Evolutionary conservation across 1,284 basidiomycete genomes (phyloP).

Genomic region (Apiotrichum veenhuisii): DNA sequence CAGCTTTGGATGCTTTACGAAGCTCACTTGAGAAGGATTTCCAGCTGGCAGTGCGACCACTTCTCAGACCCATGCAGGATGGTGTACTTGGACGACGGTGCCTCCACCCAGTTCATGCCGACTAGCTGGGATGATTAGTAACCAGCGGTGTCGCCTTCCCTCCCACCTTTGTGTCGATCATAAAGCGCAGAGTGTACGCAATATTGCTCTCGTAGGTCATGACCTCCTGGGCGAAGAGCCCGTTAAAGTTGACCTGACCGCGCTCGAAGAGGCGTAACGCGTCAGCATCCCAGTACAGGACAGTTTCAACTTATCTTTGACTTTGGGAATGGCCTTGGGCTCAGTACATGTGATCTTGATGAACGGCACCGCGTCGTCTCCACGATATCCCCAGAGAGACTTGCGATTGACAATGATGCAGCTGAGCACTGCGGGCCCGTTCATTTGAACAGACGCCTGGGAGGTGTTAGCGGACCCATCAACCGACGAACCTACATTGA

Average conservation of each 20-base stretch:
- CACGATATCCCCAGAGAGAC: slow-evolving; percentile 79
- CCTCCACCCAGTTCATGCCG: slow-evolving; percentile 97
- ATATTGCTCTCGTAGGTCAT: slow-evolving; percentile 90
- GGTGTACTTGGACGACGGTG: slow-evolving; percentile 73
- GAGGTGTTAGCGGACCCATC: not conserved
- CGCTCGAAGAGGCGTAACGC: slow-evolving; percentile 77
- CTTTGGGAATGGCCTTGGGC: slow-evolving; percentile 71
- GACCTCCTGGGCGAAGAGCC: slow-evolving; percentile 60
- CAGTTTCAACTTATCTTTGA: slow-evolving; percentile 72
- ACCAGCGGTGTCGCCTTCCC: too few species aligned
- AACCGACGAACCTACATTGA: slow-evolving; percentile 63
- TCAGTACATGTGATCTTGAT: slow-evolving; percentile 74
- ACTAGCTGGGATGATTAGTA: slow-evolving; percentile 60
- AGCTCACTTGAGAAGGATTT: slow-evolving; percentile 67
- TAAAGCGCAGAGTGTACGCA: slow-evolving; percentile 80
- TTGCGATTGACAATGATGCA: slow-evolving; percentile 65
- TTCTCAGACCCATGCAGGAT: slow-evolving; percentile 59
- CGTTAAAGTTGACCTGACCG: slow-evolving; percentile 70
- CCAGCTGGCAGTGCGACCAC: slow-evolving; percentile 79
- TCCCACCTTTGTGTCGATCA: slow-evolving; percentile 86
- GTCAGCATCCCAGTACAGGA: slow-evolving; percentile 17
- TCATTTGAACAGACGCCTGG: slow-evolving; percentile 33
- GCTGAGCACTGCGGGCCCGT: slow-evolving; percentile 53
- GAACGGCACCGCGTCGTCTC: slow-evolving; percentile 73
- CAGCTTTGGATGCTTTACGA: not conserved